Evolutionary conservation across 805 yeast species (phyloP).

Genomic region (Saccharomycopsis schoenii): DNA sequence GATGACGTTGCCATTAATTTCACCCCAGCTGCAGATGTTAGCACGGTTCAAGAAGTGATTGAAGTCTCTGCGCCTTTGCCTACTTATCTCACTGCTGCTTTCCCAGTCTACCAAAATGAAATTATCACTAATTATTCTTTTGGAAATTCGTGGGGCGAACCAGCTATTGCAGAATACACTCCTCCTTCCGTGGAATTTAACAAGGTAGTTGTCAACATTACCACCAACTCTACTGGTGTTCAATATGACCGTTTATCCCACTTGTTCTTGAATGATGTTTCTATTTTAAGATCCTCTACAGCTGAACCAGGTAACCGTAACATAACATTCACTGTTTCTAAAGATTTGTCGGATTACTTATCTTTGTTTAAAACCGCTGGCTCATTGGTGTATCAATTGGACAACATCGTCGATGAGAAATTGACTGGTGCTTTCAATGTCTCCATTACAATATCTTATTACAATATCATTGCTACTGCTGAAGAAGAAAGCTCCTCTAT

Average conservation of each 20-base stretch:
- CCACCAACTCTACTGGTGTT: conserved; percentile 44
- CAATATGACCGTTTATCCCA: conserved; percentile 62
- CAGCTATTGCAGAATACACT: conserved; percentile 32
- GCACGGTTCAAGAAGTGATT: conserved; percentile 9
- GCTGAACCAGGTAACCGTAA: conserved; percentile 59
- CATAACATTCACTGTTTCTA: conserved; percentile 40
- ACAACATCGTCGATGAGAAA: conserved; percentile 45
- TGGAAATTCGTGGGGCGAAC: conserved; percentile 53
- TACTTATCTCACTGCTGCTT: conserved; percentile 6
- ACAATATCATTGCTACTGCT: conserved; percentile 20
- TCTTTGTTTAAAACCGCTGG: conserved; percentile 37
- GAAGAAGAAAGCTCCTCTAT: neutral
- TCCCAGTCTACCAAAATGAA: conserved; percentile 24
- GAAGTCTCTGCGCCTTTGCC: conserved; percentile 10
- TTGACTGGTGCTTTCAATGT: conserved; percentile 55
- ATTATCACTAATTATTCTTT: conserved; percentile 38
- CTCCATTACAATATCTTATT: conserved; percentile 42
- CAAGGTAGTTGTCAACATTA: conserved; percentile 42
- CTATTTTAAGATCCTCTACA: conserved; percentile 80
- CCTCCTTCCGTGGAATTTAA: conserved; percentile 41
- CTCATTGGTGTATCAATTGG: conserved; percentile 48
- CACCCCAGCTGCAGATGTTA: neutral
- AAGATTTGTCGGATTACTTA: conserved; percentile 54
- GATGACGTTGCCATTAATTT: neutral
- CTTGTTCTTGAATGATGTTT: conserved; percentile 49